Conservation (phyloP, 2,329 filamentous ascomycete species). For the Phialocephala subalpina region DNA sequence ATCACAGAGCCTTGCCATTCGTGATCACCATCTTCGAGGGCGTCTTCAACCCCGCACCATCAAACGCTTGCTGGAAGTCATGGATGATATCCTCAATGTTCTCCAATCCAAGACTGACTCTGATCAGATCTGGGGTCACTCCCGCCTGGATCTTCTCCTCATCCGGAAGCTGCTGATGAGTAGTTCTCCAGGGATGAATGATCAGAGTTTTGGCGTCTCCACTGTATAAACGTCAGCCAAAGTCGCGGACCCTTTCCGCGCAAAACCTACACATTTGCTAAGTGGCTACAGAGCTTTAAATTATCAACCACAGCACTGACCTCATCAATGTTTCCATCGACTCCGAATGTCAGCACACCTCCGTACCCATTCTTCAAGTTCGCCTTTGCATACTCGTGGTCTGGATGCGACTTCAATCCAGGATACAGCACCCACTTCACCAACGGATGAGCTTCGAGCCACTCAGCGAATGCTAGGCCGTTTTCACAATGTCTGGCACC, state of each 20-base stretch:
- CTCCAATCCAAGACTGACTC: conserved; percentile 63
- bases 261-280: conserved; percentile 64
- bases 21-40: neutral
- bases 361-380: conserved; percentile 72
- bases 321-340: conserved; percentile 69
- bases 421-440: conserved; percentile 76
- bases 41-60: conserved; percentile 25
- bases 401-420: conserved; percentile 67
- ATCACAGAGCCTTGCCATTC: neutral
- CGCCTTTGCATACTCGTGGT: conserved; percentile 68
- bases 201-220: conserved; percentile 69
- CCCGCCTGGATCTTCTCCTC: conserved; percentile 67
- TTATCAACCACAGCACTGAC: conserved; percentile 52
- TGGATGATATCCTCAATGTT: conserved; percentile 75
- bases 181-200: conserved; percentile 74
- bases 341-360: conserved; percentile 72
- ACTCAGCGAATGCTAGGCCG: conserved; percentile 66
- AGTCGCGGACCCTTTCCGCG: neutral
- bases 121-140: conserved; percentile 60
- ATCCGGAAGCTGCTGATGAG: conserved; percentile 70
- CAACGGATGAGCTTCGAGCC: conserved; percentile 70
- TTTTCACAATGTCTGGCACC: conserved; percentile 71
- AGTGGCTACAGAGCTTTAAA: conserved; percentile 52
- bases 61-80: conserved; percentile 56
- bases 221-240: conserved; percentile 7